A percentile compares a stretch with the other conserved stretches of the same genome.
Conservation (phyloP, 108 stramenopile genomes). For the Pseudonitzschia pungens region DNA sequence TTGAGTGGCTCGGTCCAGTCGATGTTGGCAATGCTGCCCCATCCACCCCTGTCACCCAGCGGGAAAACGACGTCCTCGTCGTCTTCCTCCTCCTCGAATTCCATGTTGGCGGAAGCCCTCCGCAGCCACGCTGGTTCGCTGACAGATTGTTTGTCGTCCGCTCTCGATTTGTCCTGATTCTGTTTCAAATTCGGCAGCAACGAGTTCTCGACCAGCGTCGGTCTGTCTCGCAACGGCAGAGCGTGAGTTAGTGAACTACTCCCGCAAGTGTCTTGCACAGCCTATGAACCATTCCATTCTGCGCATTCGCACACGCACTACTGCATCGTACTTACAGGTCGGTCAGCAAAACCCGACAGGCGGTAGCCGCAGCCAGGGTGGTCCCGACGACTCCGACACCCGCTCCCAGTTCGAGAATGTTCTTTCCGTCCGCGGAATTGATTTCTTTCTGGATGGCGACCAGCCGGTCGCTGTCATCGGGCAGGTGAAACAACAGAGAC, state of each 20-base stretch:
- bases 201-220: slow-evolving; percentile 62
- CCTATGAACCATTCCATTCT: too few relatives aligned
- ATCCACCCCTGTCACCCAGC: slow-evolving; percentile 55
- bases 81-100: slow-evolving; percentile 15
- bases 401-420: slow-evolving; percentile 57
- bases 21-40: slow-evolving; percentile 44
- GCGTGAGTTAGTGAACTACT: too few relatives aligned
- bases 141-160: neutral
- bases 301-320: too few relatives aligned
- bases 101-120: slow-evolving; percentile 29
- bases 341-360: slow-evolving; percentile 54
- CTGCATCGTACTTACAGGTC: slow-evolving; percentile 34
- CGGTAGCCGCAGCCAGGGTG: slow-evolving; percentile 38
- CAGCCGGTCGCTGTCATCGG: slow-evolving; percentile 14
- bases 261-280: too few relatives aligned
- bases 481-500: slow-evolving; percentile 37
- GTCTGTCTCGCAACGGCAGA: neutral
- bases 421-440: neutral
- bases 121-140: slow-evolving; percentile 20
- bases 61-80: slow-evolving; percentile 13
- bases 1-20: slow-evolving; percentile 63
- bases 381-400: slow-evolving; percentile 70
- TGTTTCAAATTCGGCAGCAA: slow-evolving; percentile 45
- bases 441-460: slow-evolving; percentile 12
- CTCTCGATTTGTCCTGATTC: slow-evolving; percentile 29